phyloP scores from a whole-genome alignment of 2,329 filamentous ascomycete genomes.

The Sporothrix euskadiensis region DNA sequence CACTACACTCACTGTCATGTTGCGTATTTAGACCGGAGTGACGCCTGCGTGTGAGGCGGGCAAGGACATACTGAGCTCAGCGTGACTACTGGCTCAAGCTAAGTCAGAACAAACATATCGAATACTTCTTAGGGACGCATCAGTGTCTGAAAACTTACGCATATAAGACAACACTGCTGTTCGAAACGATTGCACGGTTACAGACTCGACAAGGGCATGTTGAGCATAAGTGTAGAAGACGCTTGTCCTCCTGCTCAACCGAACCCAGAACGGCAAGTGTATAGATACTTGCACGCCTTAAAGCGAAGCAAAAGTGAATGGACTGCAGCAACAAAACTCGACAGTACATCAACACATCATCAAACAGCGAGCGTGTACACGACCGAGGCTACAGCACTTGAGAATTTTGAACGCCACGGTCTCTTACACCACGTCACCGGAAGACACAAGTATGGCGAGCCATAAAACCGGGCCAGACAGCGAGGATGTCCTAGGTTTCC shows the following conservation, averaged over 20 bases:
- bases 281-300: neutral
- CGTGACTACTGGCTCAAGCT: neutral
- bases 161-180: neutral
- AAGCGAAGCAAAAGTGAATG: neutral
- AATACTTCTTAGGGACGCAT: neutral
- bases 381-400: neutral
- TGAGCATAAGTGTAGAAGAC: neutral
- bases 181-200: neutral
- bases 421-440: neutral
- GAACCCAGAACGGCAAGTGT: neutral
- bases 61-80: too few species aligned
- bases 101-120: neutral
- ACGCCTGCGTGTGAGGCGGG: neutral
- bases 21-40: neutral
- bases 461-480: neutral
- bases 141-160: neutral
- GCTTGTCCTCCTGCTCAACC: neutral
- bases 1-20: neutral
- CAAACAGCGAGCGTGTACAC: neutral
- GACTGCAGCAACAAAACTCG: neutral
- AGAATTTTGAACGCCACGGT: neutral
- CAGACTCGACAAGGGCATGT: neutral
- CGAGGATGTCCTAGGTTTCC: neutral
- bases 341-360: neutral
- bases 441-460: neutral